Conservation (phyloP, 2,329 filamentous ascomycete species). For the Beauveria sp. region DNA sequence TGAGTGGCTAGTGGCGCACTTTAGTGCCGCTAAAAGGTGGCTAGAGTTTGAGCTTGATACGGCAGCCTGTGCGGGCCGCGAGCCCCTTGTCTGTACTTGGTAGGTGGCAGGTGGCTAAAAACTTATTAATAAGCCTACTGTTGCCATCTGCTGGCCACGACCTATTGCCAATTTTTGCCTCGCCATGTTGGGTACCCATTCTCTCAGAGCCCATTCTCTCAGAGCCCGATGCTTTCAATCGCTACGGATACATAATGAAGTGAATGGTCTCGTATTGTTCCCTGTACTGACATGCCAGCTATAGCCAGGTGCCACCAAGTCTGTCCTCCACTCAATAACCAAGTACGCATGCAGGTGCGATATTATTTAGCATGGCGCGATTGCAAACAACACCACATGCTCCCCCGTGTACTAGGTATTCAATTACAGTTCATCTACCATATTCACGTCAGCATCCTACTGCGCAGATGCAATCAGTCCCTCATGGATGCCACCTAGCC, state of each 20-base stretch:
- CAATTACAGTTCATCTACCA: too few relatives aligned
- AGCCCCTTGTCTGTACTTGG: background rate
- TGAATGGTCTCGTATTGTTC: background rate
- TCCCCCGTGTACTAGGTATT: too few relatives aligned
- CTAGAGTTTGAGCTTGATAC: background rate
- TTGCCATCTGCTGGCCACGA: background rate
- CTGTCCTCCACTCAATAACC: background rate
- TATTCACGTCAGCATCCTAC: too few relatives aligned
- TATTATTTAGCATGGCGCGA: too few relatives aligned
- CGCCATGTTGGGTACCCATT: background rate
- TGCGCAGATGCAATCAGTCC: background rate
- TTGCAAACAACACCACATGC: too few relatives aligned
- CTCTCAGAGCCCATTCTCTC: background rate
- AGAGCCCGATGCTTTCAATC: too few relatives aligned
- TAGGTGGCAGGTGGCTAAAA: background rate
- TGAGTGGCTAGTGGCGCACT: background rate
- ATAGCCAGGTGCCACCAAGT: background rate
- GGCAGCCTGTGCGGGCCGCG: background rate
- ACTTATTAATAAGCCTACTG: too few relatives aligned
- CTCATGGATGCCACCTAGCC: background rate
- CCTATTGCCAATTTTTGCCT: background rate
- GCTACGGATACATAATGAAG: background rate
- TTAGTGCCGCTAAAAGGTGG: background rate
- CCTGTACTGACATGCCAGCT: background rate
- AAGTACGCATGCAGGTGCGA: background rate